Evolutionary conservation across 768 basidiomycete genomes (phyloP), one percentile per base, ranked within the genome.

Genomic region (Lactarius quietus): DNA sequence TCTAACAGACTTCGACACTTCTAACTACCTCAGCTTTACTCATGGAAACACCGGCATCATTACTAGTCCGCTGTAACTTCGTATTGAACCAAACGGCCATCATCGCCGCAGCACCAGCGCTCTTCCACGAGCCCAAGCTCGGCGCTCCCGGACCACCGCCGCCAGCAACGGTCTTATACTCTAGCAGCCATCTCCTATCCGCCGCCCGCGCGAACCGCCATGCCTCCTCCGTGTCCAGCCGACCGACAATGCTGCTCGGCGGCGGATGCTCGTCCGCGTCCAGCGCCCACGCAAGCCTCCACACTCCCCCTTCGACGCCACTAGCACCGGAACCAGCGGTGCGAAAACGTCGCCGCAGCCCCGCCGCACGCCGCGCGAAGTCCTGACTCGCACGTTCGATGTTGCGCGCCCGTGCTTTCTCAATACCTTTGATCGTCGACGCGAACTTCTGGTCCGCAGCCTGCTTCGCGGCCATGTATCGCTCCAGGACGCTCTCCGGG

Each of bases 241-340:
- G 79, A 18, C 90, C 86, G 26, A 91, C 91, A 69, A 97, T 92
- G 60, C 93, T 94, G 70, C 89, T 91, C 3, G 95, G 91, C 5
- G 95, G 95, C 3, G 95, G 95, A 36, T 81, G 79, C 76, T 97
- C 95, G 56, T 83, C 78, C 18, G 81, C 84, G 67, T 92, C 88
- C 63, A 93, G 74, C 10, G 88, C 92, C 93, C 90, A 97, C n/a
- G 87, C 85, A 88, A 91, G 94, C 28, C 81, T 83, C 87, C 87
- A 90, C 67, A 23, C 1, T 26, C 81, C 82, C 9, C 53, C 33
- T n/a, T n/a, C n/a, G n/a, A n/a, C n/a, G 52, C 58, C 65, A 70
- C 69, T 54, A 51, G 48, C 57, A 56, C 54, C 58, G 71, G n/a
- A n/a, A n/a, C 54, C 57, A 23, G 45, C 12, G n/a, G 45, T 61